Evolutionary conservation across 2,329 filamentous ascomycete genomes (phyloP).

Genomic region (Talaromyces sp.): DNA sequence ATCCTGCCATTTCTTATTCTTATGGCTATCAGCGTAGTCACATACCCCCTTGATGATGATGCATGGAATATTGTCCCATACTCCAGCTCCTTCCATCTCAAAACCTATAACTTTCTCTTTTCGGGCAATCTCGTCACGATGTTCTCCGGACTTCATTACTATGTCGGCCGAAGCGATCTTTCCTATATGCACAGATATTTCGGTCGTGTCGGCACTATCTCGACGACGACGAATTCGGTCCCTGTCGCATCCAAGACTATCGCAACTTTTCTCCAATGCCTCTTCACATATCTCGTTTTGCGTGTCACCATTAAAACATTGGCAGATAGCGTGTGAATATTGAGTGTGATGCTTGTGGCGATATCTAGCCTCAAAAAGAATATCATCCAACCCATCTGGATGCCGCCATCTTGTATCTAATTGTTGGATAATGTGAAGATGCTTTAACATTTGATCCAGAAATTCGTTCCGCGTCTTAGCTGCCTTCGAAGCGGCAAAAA

Average conservation of each 20-base stretch:
- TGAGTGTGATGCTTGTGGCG: slow-evolving; percentile 2
- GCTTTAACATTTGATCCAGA: neutral
- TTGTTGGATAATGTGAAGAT: neutral
- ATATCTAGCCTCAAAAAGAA: slow-evolving; percentile 1
- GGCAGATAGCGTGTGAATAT: neutral
- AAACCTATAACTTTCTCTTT: slow-evolving; percentile 22
- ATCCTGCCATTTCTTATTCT: slow-evolving; percentile 34
- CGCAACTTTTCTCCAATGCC: neutral
- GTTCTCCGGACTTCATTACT: slow-evolving; percentile 8
- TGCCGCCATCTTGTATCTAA: neutral
- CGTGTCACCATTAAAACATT: neutral
- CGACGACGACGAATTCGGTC: neutral
- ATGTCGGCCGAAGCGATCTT: neutral
- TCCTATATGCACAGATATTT: neutral
- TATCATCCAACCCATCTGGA: neutral
- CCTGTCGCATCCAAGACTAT: neutral
- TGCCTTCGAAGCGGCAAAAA: neutral
- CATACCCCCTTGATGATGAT: slow-evolving; percentile 41
- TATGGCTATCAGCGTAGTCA: slow-evolving; percentile 37
- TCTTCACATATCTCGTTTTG: neutral
- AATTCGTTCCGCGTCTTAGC: neutral
- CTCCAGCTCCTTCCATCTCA: slow-evolving; percentile 30
- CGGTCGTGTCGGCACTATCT: neutral
- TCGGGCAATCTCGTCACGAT: neutral
- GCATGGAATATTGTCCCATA: slow-evolving; percentile 31